Base-by-base conservation (phyloP, 2,329 filamentous ascomycete species). In the Coniosporium tulheliwenetii region DNA sequence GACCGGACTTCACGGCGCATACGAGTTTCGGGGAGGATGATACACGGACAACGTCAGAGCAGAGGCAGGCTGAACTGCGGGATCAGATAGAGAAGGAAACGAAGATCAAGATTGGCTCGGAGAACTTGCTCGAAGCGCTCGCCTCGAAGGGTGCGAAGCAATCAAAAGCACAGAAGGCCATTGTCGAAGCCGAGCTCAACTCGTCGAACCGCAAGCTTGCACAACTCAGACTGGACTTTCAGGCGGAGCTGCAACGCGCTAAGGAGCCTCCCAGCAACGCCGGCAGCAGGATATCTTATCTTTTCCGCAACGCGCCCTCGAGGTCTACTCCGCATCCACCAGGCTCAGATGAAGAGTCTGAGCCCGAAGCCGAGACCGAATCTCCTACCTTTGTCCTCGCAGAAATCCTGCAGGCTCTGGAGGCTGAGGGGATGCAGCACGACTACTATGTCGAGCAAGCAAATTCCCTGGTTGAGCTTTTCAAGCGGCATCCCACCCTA, bases 31-130 rank as follows among this genome's bases (percentile, higher is more conserved):
- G 69, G 26, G 79, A 81, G 41, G 79, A 84, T 48, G 75, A 78
- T 40, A 73, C 76, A 44, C 61, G 52, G 49, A 65, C 50, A 46
- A 71, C 70, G 8, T 71, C 77, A 10, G 85, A 93, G 57, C 78
- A 85, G 60, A 73, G 77, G 34, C 77, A 94, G 52, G 73, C 78
- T 15, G 69, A 75, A 39, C 71, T 95, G 46, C 79, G 81, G 53
- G 87, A 95, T 51, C 76, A 81, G 54, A 80, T 98, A 47, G 89
- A 86, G 50, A 89, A 93, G 53, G 93, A 98, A 64, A 79, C 87
- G 65, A 96, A 96, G 69, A 96, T 98, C 57, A 95, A 93, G 61
- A 83, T 89, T 52, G 91, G 91, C 14, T 95, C 89, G 43, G 91
- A 98, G 67, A 98, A 98, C 58, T 79, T 98, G 75, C 70, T 98